Evolutionary conservation across 768 basidiomycete species (phyloP), one percentile per base, ranked within the genome.

Genomic region (Calocera cornea): DNA sequence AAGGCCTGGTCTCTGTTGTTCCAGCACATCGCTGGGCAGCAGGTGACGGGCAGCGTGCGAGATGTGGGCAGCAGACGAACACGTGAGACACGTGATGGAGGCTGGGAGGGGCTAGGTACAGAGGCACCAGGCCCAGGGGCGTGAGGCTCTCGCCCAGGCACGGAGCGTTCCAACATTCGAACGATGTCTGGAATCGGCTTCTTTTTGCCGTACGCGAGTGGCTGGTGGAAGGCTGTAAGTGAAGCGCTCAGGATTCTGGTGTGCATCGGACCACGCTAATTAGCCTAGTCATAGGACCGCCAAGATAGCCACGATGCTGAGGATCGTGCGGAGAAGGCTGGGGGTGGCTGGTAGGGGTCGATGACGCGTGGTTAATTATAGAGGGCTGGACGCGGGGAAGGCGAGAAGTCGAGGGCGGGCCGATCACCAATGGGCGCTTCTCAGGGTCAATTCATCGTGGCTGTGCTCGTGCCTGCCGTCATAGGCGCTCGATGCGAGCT

Each of bases 161-260:
- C 54, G 14, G 8, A 8, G 5, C 31, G 11, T 5, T 31, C 27
- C 31, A 60, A 38, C 36, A 38, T 47, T 19, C 44, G 24, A n/a
- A n/a, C n/a, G n/a, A 19, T 19, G 19, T 8, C 36, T 38, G 36
- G 36, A 38, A 38, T 8, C 7, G 7, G 8, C 8, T 19, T 47
- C 19, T 19, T 47, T 47, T 24, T 47, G 19, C 44, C 19, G 44
- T 24, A 27, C 14, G 54, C 54, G 54, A 27, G 31, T 60, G 54
- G 54, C 54, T 60, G 54, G 54, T 27, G 10, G 54, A 29, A 60
- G 54, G 54, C 54, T 60, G 54, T 60, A 33, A 60, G 54, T 19
- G 5, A 10, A 11, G 54, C 10, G 27, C 54, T 60, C 22, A 11
- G 54, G 31, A 7, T 12, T 31, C 5, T 33, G 2, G 11, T 5